These are phyloP conservation scores for Umbelopsis sp. DNA, from an alignment of 192 early-diverging fungal species.

Conservation along the genomic window DNA sequence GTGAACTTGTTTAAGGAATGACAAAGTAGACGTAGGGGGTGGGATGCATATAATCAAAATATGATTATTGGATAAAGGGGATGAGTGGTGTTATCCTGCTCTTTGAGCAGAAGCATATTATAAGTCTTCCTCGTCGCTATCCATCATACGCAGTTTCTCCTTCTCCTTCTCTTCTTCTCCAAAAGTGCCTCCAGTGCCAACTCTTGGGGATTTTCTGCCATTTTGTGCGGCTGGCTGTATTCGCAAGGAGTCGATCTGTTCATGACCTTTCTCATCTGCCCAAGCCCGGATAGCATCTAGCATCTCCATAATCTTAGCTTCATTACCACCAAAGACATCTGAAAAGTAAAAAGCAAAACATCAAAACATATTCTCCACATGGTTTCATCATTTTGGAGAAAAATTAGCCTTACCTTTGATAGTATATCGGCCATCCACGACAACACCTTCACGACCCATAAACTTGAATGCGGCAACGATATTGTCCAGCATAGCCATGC, in stretches of 20 bases:
- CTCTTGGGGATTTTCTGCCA: constrained; percentile 18
- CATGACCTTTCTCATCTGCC: constrained; percentile 23
- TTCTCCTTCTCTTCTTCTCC: constrained; percentile 8
- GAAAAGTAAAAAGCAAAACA: not conserved
- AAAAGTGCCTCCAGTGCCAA: constrained; percentile 22
- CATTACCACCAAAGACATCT: constrained; percentile 45
- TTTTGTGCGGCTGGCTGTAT: not conserved
- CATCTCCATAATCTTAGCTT: constrained; percentile 42
- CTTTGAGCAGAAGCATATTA: too few relatives aligned
- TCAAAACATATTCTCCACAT: not conserved
- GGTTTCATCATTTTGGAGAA: not conserved
- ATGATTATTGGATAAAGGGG: too few relatives aligned
- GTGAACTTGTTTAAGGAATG: too few relatives aligned
- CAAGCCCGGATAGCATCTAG: constrained; percentile 34
- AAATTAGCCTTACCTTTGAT: constrained; percentile 47
- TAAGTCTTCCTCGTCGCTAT: not conserved
- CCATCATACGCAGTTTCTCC: constrained; percentile 12
- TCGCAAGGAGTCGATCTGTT: not conserved
- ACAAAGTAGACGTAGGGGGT: too few relatives aligned
- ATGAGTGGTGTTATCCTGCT: too few relatives aligned
- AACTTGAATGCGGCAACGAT: constrained; percentile 59
- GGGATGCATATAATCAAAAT: too few relatives aligned
- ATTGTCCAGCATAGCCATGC: constrained; percentile 55
- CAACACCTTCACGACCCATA: constrained; percentile 57
- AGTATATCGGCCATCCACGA: constrained; percentile 52